Evolutionary conservation across 805 yeast genomes (phyloP), one percentile per base, ranked within the genome.

Genomic region (Nakazawaea ishiwadae): DNA sequence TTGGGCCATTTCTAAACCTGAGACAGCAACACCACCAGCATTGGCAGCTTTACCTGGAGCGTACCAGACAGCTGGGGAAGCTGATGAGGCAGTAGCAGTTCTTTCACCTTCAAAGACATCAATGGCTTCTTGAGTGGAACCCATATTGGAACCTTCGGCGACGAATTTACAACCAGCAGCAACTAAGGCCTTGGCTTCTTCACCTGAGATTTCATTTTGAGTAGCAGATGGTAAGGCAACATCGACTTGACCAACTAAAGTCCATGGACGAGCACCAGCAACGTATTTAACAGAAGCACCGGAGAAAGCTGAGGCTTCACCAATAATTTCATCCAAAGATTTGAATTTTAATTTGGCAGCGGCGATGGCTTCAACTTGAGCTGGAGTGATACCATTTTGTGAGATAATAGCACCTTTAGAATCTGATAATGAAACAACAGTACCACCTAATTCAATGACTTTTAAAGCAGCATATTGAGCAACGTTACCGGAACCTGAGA

Each of bases 61-160:
- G 72, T 90, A 91, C 99, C 99, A 91, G 69, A 89, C 86, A 48
- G 79, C 71, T 54, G 65, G 67, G 44, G 71, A 52, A 45, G 69
- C 59, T 35, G 66, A 58, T 32, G 63, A 35, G 15, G 61, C 28
- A 39, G 69, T 60, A 53, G 66, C 60, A 51, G 66, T 51, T 74
- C 91, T 80, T 66, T 75, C 79, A 57, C 84, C 86, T 79, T 91
- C 99, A 58, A 90, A 91, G 48, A 86, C 89, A 53, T 83, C 88
- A 54, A 91, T 88, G 54, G 99, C 99, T 66, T 91, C 98, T 70
- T 85, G 84, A 56, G 97, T 90, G 54, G 96, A 91, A 63, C 99
- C 98, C 99, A 91, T 91, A 76, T 91, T 91, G 62, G 98, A 91
- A 65, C 99, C 99, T 79, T 91, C 99, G 56, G 99, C 98, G 62